Evolutionary conservation across 176 grass and related monocot species (phyloP).

Genomic region (Carex pumila): DNA sequence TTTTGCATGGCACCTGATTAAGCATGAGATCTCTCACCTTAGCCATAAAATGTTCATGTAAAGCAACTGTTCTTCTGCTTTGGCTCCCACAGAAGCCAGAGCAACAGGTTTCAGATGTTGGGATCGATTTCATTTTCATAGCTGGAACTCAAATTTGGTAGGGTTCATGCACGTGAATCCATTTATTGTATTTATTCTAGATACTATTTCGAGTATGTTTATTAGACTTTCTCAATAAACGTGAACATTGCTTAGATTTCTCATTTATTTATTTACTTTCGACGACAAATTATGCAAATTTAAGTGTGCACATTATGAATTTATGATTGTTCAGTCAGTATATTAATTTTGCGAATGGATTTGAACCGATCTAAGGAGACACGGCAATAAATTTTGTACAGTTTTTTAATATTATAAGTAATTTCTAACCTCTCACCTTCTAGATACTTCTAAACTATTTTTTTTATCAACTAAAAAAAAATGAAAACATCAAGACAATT

Average conservation of each 20-base stretch:
- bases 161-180: conserved; percentile 2
- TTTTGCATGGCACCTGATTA: neutral
- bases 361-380: too few species aligned
- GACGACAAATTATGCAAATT: neutral
- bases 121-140: neutral
- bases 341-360: too few species aligned
- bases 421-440: too few species aligned
- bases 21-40: neutral
- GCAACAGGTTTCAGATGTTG: conserved; percentile 4
- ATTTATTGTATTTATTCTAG: conserved; percentile 3
- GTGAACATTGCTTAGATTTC: neutral
- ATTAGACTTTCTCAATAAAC: neutral
- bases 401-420: too few species aligned
- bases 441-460: too few species aligned
- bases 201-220: neutral
- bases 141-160: conserved; percentile 5
- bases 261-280: neutral
- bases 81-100: neutral
- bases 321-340: too few species aligned
- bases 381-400: too few species aligned
- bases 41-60: conserved; percentile 1
- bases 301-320: too few species aligned
- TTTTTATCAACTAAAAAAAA: too few species aligned
- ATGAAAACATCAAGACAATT: too few species aligned
- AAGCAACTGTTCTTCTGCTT: neutral